A percentile compares a stretch with the other conserved stretches of the same genome.
Evolutionary conservation across 495 filamentous ascomycete species (phyloP).

Genomic region (Achaetomiella virescens): DNA sequence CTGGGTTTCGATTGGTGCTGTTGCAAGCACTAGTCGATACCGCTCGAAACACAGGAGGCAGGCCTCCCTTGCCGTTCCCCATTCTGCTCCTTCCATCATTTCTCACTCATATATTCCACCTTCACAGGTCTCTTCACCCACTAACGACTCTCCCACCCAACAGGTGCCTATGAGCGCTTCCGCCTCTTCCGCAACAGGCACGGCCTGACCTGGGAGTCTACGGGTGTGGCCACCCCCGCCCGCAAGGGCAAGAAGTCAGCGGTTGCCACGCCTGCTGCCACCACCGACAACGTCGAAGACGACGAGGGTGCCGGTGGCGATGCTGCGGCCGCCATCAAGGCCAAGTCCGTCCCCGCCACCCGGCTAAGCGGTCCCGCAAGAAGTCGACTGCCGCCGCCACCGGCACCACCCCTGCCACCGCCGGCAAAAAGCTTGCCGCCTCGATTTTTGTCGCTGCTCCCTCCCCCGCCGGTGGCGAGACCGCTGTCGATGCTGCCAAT

Average conservation of each 20-base stretch:
- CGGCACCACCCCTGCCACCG: not conserved
- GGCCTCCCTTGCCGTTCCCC: too few relatives aligned
- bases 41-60: too few relatives aligned
- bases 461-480: not conserved
- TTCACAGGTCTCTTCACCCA: not conserved
- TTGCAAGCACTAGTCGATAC: too few relatives aligned
- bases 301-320: not conserved
- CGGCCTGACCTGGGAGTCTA: not conserved
- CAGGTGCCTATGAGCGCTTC: constrained; percentile 11
- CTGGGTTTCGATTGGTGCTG: too few relatives aligned
- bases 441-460: not conserved
- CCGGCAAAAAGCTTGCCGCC: not conserved
- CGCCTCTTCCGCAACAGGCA: constrained; percentile 9
- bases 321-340: not conserved
- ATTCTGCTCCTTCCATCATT: too few relatives aligned
- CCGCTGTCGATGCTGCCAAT: not conserved
- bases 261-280: not conserved
- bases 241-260: not conserved
- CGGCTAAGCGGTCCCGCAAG: not conserved
- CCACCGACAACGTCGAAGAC: not conserved
- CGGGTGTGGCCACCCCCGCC: not conserved
- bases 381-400: not conserved
- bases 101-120: not conserved
- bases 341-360: not conserved
- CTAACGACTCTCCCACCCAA: not conserved